Evolutionary conservation across 306 rosid genomes (phyloP), one percentile per base, ranked within the genome.

Genomic region (Arachis hypogaea): DNA sequence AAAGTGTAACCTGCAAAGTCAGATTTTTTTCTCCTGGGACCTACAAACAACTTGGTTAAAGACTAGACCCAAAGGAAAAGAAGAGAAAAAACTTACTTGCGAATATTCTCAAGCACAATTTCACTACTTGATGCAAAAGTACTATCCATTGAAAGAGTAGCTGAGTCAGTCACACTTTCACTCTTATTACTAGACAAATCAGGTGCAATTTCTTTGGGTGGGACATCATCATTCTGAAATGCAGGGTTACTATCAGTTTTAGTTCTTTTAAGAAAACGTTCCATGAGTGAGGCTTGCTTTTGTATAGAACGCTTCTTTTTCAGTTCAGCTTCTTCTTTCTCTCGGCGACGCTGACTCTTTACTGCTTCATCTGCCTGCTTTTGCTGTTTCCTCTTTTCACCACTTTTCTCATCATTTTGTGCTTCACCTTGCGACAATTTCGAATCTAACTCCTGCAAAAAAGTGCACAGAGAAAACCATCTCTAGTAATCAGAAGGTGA

Each of bases 251-350:
- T 14, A 52, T 52, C 74, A 46, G 79, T 62, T 90, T 87, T 94
- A 74, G 72, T 45, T 79, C 77, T 89, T 81, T 88, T 92, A 47
- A 94, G 83, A 78, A 94, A 94, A 12, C 95, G 96, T 47, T 94
- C 97, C 99, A 94, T 94, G 5, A 94, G 75, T 10, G 96, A 89
- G 66, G 82, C 96, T 79, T 92, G 97, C 77, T 90, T 89, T 79
- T 85, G 89, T 69, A 92, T 29, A 66, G 85, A 63, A 11, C 87
- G 93, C 73, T 88, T 82, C 74, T 82, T 87, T 85, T 82, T 92
- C 9, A 81, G 56, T 60, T 84, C 94, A 59, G 90, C 92, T 86
- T 85, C 93, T 82, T 90, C 97, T 83, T 87, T 92, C 81, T 88
- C 90, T 59, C 81, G 81, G 40, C 96, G 97, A 6, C 82, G 81